A percentile compares a stretch with the other conserved stretches of the same genome.
These are phyloP conservation scores for Leccinum incarnatum DNA, from an alignment of 768 basidiomycete genomes.

Conservation along the genomic window DNA sequence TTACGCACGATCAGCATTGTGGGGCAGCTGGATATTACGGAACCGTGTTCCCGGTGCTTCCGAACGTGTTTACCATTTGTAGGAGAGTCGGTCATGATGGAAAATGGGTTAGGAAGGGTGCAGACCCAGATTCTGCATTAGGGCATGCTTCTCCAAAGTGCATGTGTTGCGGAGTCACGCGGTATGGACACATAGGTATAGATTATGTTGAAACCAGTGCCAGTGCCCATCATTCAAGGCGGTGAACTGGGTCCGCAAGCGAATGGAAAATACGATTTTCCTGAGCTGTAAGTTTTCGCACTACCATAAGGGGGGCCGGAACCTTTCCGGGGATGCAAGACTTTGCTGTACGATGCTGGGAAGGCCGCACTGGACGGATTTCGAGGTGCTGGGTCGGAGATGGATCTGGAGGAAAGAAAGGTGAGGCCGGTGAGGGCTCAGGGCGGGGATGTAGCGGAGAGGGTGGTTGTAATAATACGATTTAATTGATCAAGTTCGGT, in stretches of 20 bases:
- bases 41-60: conserved; percentile 40
- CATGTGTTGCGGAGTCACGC: conserved; percentile 1
- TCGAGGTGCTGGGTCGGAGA: conserved; percentile 2
- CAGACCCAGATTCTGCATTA: conserved; percentile 2
- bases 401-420: no score
- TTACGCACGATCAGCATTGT: not conserved
- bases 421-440: conserved; percentile 6
- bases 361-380: not conserved
- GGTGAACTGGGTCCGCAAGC: conserved; percentile 39
- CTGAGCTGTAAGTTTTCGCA: conserved; percentile 40
- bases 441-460: conserved; percentile 20
- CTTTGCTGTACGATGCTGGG: not conserved
- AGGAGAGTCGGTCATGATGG: not conserved
- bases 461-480: conserved; percentile 3
- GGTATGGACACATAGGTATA: not conserved
- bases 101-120: not conserved
- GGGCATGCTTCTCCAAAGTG: conserved; percentile 3
- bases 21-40: conserved; percentile 43
- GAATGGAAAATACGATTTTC: conserved; percentile 36
- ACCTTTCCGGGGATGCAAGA: not conserved
- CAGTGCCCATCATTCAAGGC: not conserved
- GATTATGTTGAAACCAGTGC: conserved; percentile 6
- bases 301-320: conserved; percentile 27
- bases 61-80: not conserved
- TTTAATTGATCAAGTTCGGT: conserved; percentile 18